A percentile compares a stretch with the other conserved stretches of the same genome.
phyloP scores from a whole-genome alignment of 208 protist species.

The Crithidia fasciculata region DNA sequence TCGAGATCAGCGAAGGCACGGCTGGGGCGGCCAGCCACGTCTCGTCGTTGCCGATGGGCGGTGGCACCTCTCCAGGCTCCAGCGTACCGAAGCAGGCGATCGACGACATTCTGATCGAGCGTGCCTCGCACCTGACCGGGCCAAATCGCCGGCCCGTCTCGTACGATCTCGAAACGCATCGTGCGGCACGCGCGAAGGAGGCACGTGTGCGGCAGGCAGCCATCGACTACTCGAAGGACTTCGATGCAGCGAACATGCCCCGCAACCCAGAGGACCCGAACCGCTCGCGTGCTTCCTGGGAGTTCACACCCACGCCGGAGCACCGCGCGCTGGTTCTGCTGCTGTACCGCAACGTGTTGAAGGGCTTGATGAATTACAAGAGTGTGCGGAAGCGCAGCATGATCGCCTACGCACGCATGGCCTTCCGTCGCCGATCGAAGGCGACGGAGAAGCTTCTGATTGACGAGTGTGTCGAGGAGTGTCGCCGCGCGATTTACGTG shows the following conservation, averaged over 20 bases:
- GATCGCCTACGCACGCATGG: conserved; percentile 83
- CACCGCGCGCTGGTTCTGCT: conserved; percentile 81
- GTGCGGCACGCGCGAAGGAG: conserved; percentile 34
- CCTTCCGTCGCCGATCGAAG: conserved; percentile 69
- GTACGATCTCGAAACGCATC: conserved; percentile 55
- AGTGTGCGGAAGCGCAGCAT: conserved; percentile 78
- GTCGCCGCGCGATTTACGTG: conserved; percentile 80
- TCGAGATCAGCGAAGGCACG: conserved; percentile 28
- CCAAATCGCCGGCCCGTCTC: conserved; percentile 42
- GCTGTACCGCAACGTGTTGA: conserved; percentile 84
- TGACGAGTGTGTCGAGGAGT: conserved; percentile 90
- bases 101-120: conserved; percentile 51
- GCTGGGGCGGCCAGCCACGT: conserved; percentile 9
- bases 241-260: conserved; percentile 67
- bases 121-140: conserved; percentile 35
- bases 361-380: conserved; percentile 82
- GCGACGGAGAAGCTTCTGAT: conserved; percentile 90
- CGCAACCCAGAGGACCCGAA: conserved; percentile 39
- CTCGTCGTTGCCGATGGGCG: conserved; percentile 8
- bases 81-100: conserved; percentile 41
- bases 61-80: conserved; percentile 22
- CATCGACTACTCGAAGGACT: conserved; percentile 29
- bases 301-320: conserved; percentile 70
- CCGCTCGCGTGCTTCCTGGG: conserved; percentile 55
- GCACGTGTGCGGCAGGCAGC: conserved; percentile 20